A percentile compares a stretch with the other conserved stretches of the same genome.
Evolutionary conservation across 768 basidiomycete genomes (phyloP).

Genomic region (Kwoniella sp.): DNA sequence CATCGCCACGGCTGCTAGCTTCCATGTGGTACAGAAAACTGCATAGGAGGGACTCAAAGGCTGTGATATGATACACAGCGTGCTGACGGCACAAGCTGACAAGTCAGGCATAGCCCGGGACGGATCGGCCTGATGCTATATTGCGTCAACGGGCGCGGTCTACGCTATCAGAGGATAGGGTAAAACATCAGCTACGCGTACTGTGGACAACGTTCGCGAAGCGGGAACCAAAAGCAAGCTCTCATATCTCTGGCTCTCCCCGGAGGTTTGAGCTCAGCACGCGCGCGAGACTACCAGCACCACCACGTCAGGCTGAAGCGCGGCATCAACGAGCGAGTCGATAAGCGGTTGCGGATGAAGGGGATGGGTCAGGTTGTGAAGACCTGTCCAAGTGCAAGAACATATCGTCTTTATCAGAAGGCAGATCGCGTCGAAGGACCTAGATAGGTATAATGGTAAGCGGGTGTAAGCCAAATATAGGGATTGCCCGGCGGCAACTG

Average conservation of each 20-base stretch:
- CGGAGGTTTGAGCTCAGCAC: slow-evolving; percentile 60
- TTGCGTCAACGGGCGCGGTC: slow-evolving; percentile 69
- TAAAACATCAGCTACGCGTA: slow-evolving; percentile 69
- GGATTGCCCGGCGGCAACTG: no score
- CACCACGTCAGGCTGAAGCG: slow-evolving; percentile 24
- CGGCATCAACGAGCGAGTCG: slow-evolving; percentile 18
- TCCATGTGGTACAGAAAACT: slow-evolving; percentile 85
- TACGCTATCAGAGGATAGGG: slow-evolving; percentile 88
- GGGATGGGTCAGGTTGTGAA: slow-evolving; percentile 20
- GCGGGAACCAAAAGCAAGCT: slow-evolving; percentile 62
- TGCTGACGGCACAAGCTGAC: no score
- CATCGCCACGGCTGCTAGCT: slow-evolving; percentile 80
- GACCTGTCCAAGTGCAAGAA: slow-evolving; percentile 13
- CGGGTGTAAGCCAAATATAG: slow-evolving; percentile 29
- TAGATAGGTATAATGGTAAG: slow-evolving; percentile 25
- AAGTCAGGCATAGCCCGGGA: slow-evolving; percentile 22
- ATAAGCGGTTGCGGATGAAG: slow-evolving; percentile 14
- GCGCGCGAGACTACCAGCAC: slow-evolving; percentile 3
- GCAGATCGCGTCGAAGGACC: slow-evolving; percentile 22
- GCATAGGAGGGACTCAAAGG: neutral
- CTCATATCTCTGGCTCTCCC: no score
- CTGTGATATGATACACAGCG: no score
- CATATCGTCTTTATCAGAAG: slow-evolving; percentile 18
- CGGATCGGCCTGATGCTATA: slow-evolving; percentile 76
- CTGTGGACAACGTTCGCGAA: slow-evolving; percentile 63